phyloP scores from a whole-genome alignment of 495 filamentous ascomycete species.

The Parmelia sp. region DNA sequence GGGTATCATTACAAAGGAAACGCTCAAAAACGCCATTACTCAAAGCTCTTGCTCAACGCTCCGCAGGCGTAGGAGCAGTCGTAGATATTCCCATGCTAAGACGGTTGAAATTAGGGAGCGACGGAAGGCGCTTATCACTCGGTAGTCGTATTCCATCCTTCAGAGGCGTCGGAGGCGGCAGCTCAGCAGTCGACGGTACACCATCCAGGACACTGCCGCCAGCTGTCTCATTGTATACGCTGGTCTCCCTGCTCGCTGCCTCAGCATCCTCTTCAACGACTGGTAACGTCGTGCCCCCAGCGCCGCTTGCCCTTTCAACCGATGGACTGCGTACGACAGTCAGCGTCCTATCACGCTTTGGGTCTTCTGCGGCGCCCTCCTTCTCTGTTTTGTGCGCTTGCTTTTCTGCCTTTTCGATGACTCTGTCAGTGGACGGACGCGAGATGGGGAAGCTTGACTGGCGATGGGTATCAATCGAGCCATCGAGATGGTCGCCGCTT shows the following conservation, averaged over 20 bases:
- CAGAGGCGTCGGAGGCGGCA: constrained; percentile 32
- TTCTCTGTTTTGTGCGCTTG: constrained; percentile 39
- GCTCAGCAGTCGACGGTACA: constrained; percentile 37
- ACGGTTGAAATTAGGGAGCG: constrained; percentile 23
- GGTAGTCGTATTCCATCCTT: constrained; percentile 39
- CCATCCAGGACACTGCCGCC: constrained; percentile 27
- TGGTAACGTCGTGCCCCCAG: constrained; percentile 65
- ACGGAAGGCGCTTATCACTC: constrained; percentile 17
- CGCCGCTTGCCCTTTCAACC: constrained; percentile 47
- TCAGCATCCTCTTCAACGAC: constrained; percentile 90
- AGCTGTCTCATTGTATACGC: constrained; percentile 17
- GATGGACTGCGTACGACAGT: constrained; percentile 46
- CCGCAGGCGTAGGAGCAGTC: constrained; percentile 4
- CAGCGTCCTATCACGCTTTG: constrained; percentile 45
- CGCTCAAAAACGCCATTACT: constrained; percentile 15
- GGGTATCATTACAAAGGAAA: constrained; percentile 18
- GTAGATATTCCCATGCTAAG: constrained; percentile 19
- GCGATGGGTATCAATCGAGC: constrained; percentile 29
- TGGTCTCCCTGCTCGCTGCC: constrained; percentile 52
- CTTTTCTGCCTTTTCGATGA: constrained; percentile 46
- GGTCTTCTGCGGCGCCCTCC: constrained; percentile 47
- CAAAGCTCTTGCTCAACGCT: constrained; percentile 12
- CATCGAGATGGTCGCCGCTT: constrained; percentile 39
- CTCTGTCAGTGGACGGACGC: constrained; percentile 44
- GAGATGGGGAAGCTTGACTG: constrained; percentile 19